Evolutionary conservation across 2,329 filamentous ascomycete species (phyloP).

Genomic region (Tolypocladium guangdongense): DNA sequence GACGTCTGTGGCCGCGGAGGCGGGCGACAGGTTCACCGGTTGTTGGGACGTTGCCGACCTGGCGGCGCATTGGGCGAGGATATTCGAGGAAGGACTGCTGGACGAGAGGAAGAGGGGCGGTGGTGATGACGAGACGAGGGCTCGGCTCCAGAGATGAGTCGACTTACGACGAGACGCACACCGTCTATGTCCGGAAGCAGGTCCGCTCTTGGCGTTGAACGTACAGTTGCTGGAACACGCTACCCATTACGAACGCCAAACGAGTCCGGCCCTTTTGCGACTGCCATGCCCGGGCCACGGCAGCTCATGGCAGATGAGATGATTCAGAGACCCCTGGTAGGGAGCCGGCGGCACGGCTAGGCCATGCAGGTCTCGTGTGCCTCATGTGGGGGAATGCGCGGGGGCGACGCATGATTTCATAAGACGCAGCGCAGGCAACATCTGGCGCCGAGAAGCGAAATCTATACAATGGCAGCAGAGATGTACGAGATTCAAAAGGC

Average conservation of each 20-base stretch:
- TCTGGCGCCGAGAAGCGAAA: too few species aligned
- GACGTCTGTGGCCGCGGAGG: conserved; percentile 58
- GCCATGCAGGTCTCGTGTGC: too few species aligned
- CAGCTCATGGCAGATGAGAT: not conserved
- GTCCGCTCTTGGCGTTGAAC: not conserved
- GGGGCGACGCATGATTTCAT: too few species aligned
- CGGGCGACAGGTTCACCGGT: conserved; percentile 10
- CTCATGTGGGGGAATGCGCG: too few species aligned
- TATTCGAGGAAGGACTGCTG: conserved; percentile 22
- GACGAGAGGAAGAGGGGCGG: conserved; percentile 7
- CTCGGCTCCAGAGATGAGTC: not conserved
- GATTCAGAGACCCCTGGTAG: too few species aligned
- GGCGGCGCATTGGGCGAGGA: conserved; percentile 19
- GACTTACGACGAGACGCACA: too few species aligned
- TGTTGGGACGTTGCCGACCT: conserved; percentile 17
- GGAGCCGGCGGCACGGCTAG: too few species aligned
- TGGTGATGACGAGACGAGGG: not conserved
- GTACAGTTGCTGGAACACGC: not conserved
- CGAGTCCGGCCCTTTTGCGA: not conserved
- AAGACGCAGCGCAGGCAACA: not conserved
- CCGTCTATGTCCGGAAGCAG: too few species aligned
- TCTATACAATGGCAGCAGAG: too few species aligned
- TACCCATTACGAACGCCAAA: not conserved
- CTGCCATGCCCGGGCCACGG: too few species aligned
- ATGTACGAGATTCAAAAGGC: too few species aligned